Percentiles rank a stretch among this genome's conserved stretches.
These are phyloP conservation scores for Ascochyta pisi DNA, from an alignment of 2,329 filamentous ascomycete genomes.

Conservation along the genomic window DNA sequence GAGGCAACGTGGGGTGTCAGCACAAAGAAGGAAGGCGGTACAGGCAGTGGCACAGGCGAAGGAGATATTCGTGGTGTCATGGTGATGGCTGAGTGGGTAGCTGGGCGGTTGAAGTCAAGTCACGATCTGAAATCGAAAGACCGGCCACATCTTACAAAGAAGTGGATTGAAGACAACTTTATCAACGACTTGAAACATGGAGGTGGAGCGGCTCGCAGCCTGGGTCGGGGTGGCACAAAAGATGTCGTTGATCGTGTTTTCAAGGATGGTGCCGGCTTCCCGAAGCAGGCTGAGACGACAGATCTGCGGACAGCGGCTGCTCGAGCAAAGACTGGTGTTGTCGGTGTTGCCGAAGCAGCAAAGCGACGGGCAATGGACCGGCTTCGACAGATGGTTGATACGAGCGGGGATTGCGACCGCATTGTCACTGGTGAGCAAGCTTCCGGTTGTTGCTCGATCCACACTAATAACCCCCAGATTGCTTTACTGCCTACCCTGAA, in stretches of 20 bases:
- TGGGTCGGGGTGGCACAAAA: slow-evolving; percentile 74
- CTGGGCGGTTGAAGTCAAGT: slow-evolving; percentile 67
- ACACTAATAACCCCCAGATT: slow-evolving; percentile 58
- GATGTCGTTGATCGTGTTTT: slow-evolving; percentile 83
- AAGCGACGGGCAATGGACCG: slow-evolving; percentile 77
- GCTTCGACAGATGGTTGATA: slow-evolving; percentile 77
- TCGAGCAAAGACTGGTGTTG: slow-evolving; percentile 52
- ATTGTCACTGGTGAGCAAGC: slow-evolving; percentile 66
- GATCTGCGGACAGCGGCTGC: slow-evolving; percentile 62
- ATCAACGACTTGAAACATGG: slow-evolving; percentile 72
- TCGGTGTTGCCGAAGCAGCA: slow-evolving; percentile 74
- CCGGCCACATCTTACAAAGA: slow-evolving; percentile 66
- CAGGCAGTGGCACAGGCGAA: slow-evolving; percentile 67
- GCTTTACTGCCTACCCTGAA: slow-evolving; percentile 84
- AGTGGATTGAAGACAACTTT: slow-evolving; percentile 79
- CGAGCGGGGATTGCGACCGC: slow-evolving; percentile 78
- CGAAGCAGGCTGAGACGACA: slow-evolving; percentile 61
- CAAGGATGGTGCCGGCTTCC: slow-evolving; percentile 79
- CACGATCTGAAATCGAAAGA: slow-evolving; percentile 47
- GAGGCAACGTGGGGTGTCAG: slow-evolving; percentile 84
- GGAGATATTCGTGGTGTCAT: slow-evolving; percentile 83
- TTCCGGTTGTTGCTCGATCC: background rate
- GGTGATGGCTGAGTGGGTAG: slow-evolving; percentile 88
- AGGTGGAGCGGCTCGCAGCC: slow-evolving; percentile 72
- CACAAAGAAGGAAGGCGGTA: slow-evolving; percentile 69